Evolutionary conservation across 2,329 filamentous ascomycete species (phyloP).

Genomic region (Cladosporium oxysporum): DNA sequence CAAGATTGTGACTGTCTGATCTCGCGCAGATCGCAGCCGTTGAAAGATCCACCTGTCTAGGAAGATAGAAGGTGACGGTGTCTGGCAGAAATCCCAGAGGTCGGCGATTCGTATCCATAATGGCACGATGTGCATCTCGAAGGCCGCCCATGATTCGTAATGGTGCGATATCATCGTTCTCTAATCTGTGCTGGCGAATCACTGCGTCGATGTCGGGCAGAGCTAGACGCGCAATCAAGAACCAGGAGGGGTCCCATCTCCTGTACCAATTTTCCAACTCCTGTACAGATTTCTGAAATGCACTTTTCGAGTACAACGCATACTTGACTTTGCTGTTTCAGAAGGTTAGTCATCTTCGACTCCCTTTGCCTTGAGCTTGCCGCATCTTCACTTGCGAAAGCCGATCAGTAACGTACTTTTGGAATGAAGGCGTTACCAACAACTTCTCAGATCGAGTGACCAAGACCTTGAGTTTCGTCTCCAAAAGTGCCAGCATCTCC

Average conservation of each 20-base stretch:
- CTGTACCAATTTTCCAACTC: conserved; percentile 39
- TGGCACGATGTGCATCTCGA: not conserved
- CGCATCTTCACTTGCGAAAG: not conserved
- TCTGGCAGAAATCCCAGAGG: not conserved
- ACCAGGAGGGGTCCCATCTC: conserved; percentile 40
- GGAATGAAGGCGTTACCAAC: not conserved
- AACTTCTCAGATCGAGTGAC: not conserved
- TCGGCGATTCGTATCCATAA: not conserved
- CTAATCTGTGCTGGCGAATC: not conserved
- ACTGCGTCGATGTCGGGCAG: not conserved
- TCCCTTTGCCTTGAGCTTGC: not conserved
- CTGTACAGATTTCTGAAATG: conserved; percentile 26
- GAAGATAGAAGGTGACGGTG: not conserved
- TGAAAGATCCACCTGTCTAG: not conserved
- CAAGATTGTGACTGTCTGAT: not conserved
- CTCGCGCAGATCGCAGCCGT: not conserved
- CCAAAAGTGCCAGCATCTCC: not conserved
- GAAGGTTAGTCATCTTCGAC: not conserved
- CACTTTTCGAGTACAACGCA: not conserved
- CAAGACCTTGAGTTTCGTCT: not conserved
- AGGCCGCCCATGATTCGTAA: not conserved
- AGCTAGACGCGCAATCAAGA: conserved; percentile 34
- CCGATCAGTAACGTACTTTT: not conserved
- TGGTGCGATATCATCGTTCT: not conserved
- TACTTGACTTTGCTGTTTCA: not conserved